Evolutionary conservation across 2,329 filamentous ascomycete genomes (phyloP).

Genomic region (Ascochyta viciae-villosae): DNA sequence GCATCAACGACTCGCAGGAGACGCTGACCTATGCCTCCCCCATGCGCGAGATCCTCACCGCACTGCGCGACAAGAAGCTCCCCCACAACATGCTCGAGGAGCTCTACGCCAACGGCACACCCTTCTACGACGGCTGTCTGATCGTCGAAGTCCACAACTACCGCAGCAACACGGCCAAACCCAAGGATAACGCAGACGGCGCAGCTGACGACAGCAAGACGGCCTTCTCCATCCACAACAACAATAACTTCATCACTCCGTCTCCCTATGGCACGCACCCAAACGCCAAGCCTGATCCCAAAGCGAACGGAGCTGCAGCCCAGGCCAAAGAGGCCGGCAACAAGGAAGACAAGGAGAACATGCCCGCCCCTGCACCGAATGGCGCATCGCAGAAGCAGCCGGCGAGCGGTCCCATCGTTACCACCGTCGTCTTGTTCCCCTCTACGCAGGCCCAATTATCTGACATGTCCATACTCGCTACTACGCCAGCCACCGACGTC

Average conservation of each 20-base stretch:
- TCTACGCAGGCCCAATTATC: conserved; percentile 77
- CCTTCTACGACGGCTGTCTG: conserved; percentile 89
- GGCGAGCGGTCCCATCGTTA: conserved; percentile 61
- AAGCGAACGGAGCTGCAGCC: conserved; percentile 31
- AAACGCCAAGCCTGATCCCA: conserved; percentile 34
- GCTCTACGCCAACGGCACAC: conserved; percentile 72
- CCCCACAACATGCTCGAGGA: conserved; percentile 89
- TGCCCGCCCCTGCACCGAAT: conserved; percentile 60
- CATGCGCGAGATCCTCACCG: conserved; percentile 82
- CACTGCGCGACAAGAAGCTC: conserved; percentile 76
- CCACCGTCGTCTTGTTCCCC: conserved; percentile 83
- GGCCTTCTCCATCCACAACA: conserved; percentile 89
- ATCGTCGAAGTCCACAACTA: conserved; percentile 96
- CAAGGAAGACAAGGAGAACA: conserved; percentile 63
- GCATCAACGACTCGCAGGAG: conserved; percentile 86
- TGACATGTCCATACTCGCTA: conserved; percentile 78
- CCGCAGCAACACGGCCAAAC: conserved; percentile 69
- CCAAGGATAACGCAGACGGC: conserved; percentile 55
- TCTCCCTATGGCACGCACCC: conserved; percentile 83
- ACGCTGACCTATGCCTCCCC: conserved; percentile 92
- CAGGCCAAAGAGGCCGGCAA: conserved; percentile 29
- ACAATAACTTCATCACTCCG: conserved; percentile 87
- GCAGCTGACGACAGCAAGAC: conserved; percentile 66
- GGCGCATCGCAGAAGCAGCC: conserved; percentile 54
- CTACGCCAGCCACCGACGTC: conserved; percentile 66